Evolutionary conservation across 2,329 filamentous ascomycete species (phyloP), one percentile per base, ranked within the genome.

Genomic region (Venturia nashicola): DNA sequence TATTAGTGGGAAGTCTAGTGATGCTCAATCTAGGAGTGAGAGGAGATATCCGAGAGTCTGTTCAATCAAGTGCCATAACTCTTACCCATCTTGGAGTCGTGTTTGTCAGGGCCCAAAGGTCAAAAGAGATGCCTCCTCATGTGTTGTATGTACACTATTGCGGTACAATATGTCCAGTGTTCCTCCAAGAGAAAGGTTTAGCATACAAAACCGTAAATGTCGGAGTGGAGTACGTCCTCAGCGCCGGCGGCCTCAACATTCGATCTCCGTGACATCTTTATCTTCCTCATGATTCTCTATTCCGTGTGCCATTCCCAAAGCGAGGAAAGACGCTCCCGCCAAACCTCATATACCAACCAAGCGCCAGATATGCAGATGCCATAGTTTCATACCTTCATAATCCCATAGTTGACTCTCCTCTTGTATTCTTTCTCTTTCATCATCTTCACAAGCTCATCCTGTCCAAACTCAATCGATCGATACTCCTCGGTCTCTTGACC

Each of bases 381-480:
- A 60, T 34, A 57, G 16, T 36, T 18, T 57, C 51, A 57, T 57
- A 36, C 16, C 12, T 20, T 27, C 18, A 59, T 39, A 59, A 39
- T 59, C 39, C 36, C 43, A 46, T 46, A 23, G 7, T 9, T 5
- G 43, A 4, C 27, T 61, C 43, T 39, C 36, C 36, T 39, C 36
- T 39, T 39, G 36, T 5, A 39, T 8, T 8, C 11, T 32, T 40
- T 27, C 36, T 51, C 20, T 27, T 51, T 20, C 34, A n/a, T 9
- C 43, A 16, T 39, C 20, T 39, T 64, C 78, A 91, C 76, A 92
- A 78, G 71, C 88, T 91, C 73, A 92, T 74, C 64, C 87, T 82
- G 76, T 92, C 89, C 65, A 91, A 75, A 69, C 88, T 91, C 69
- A 91, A 74, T 51, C 88, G 81, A 72, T 91, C 89, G 63, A 87